Evolutionary conservation across 257 asterid species (phyloP), one percentile per base, ranked within the genome.

Genomic region (Fraxinus americana): DNA sequence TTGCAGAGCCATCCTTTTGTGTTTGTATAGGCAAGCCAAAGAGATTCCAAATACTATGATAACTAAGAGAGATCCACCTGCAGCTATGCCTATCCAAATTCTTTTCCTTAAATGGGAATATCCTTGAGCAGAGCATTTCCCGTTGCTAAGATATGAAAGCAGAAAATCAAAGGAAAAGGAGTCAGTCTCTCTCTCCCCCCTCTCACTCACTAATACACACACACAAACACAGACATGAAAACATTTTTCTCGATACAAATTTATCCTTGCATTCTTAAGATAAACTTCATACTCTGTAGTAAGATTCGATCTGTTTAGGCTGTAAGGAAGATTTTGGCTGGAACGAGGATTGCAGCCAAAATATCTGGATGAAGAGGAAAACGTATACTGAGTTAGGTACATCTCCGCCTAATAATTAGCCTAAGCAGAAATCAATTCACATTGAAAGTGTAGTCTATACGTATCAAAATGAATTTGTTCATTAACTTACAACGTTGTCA

Each of bases 271-370:
- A 29, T 74, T 36, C 8, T 74, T 50, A 74, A 82, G 75, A 75
- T 78, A 39, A 77, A 48, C 71, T 30, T 75, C 90, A 43, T 92
- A 93, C 95, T 90, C 97, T 85, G 97, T 87, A 41, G 82, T 79
- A 74, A 87, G 74, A 57, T 82, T 85, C 70, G 90, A 30, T 79
- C 81, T 80, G 74, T 79, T 74, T 65, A 67, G 70, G 78, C 85
- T 77, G 71, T 81, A 77, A 45, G 86, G 85, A 66, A 82, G 83
- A 35, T 77, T 84, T 67, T 79, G 77, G 74, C 77, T 63, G 35
- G 85, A 57, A 54, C 65, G 75, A 72, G 88, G 83, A 81, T 88
- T 88, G 89, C 94, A 87, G 57, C 90, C 89, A 21, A 80, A 86
- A 80, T 92, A 81, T 82, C 97, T 91, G 82, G 78, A 75, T 73